These are phyloP conservation scores for Fraxinus xanthoxyloides DNA, from an alignment of 305 asterid genomes.

Conservation along the genomic window DNA sequence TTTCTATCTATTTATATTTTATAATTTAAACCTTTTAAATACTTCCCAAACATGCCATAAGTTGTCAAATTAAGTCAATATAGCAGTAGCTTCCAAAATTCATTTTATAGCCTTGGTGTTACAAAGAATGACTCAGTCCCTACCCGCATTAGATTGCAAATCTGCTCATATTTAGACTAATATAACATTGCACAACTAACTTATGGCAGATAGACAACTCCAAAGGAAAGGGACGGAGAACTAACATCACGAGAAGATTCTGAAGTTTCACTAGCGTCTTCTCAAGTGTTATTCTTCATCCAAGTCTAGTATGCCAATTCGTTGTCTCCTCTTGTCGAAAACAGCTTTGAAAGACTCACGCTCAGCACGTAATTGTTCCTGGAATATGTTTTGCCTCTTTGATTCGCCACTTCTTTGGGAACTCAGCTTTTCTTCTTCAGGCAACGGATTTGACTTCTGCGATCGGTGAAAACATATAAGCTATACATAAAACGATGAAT, in stretches of 20 bases:
- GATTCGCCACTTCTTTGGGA: conserved; percentile 35
- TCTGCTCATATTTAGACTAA: not conserved
- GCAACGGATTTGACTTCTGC: conserved; percentile 79
- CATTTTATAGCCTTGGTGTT: not conserved
- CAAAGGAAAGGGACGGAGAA: not conserved
- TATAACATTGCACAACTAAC: not conserved
- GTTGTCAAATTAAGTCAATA: not conserved
- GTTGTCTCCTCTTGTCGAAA: conserved; percentile 69
- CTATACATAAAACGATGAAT: not conserved
- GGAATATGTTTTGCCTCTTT: conserved; percentile 51
- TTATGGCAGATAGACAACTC: not conserved
- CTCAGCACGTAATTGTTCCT: conserved; percentile 78
- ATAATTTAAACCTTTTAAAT: not conserved
- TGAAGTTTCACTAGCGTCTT: not conserved
- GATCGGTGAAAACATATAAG: conserved; percentile 22
- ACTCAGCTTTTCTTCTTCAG: conserved; percentile 55
- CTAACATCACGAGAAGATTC: not conserved
- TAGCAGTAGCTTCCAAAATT: not conserved
- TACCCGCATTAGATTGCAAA: not conserved
- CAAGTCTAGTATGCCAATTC: conserved; percentile 47
- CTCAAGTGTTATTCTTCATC: conserved; percentile 35
- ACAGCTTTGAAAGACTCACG: conserved; percentile 78
- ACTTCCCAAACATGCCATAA: not conserved
- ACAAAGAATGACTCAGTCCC: not conserved
- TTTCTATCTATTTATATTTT: too few species aligned